Conservation (phyloP, 2,329 filamentous ascomycete genomes). For the Fusarium torulosum region DNA sequence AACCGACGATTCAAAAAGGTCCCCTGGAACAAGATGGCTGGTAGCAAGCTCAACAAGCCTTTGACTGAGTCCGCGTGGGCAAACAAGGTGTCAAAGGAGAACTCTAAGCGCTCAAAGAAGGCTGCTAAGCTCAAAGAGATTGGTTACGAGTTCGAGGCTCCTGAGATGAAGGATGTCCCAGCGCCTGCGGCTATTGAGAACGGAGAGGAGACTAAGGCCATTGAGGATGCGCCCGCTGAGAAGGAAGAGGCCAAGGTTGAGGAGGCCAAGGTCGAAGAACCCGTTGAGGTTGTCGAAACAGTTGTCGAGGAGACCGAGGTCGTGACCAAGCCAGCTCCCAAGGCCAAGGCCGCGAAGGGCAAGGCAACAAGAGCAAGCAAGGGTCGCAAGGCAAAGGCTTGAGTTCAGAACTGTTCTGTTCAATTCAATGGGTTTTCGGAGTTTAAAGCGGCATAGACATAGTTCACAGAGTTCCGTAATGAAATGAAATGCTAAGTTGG, state of each 20-base stretch:
- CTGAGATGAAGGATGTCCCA: slow-evolving; percentile 72
- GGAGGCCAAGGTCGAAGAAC: slow-evolving; percentile 42
- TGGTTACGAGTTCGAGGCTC: slow-evolving; percentile 86
- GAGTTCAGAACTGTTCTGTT: slow-evolving; percentile 43
- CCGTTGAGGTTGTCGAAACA: slow-evolving; percentile 39
- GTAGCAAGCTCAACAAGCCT: slow-evolving; percentile 78
- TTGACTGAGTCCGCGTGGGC: slow-evolving; percentile 83
- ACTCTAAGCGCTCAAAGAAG: slow-evolving; percentile 75
- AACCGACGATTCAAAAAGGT: slow-evolving; percentile 90
- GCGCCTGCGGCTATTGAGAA: slow-evolving; percentile 57
- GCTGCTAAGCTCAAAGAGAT: slow-evolving; percentile 81
- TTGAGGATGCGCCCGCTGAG: slow-evolving; percentile 55
- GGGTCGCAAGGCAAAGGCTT: slow-evolving; percentile 56
- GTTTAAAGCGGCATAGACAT: slow-evolving; percentile 48
- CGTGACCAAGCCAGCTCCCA: slow-evolving; percentile 44
- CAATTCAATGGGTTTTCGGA: slow-evolving; percentile 37
- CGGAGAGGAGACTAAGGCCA: slow-evolving; percentile 51
- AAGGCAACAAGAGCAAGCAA: slow-evolving; percentile 45
- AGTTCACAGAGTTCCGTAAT: slow-evolving; percentile 47
- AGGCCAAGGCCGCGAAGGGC: slow-evolving; percentile 53
- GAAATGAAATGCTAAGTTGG: slow-evolving; percentile 45
- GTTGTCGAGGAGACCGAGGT: slow-evolving; percentile 44
- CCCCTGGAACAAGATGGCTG: slow-evolving; percentile 89
- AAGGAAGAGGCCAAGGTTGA: slow-evolving; percentile 48
- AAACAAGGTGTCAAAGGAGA: slow-evolving; percentile 78